Percentiles rank a stretch among this genome's conserved stretches.
These are phyloP conservation scores for Penicillium sp. DNA, from an alignment of 2,329 filamentous ascomycete species.

Conservation along the genomic window DNA sequence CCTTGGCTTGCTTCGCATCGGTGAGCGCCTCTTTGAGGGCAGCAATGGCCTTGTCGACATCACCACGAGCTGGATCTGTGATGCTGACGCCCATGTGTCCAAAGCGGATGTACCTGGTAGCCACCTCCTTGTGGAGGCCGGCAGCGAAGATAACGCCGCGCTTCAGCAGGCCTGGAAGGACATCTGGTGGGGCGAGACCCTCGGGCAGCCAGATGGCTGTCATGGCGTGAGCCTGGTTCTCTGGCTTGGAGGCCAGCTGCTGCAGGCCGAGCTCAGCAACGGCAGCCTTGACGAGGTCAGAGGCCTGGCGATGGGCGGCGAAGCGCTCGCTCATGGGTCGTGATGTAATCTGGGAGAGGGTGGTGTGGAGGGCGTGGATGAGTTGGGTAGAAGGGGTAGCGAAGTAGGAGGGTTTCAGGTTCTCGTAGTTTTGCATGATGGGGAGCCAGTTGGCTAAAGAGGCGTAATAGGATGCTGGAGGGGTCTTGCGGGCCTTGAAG, in stretches of 20 bases:
- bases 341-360: slow-evolving; percentile 83
- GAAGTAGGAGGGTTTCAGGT: slow-evolving; percentile 96
- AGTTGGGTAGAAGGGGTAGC: slow-evolving; percentile 95
- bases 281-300: slow-evolving; percentile 84
- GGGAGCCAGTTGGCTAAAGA: slow-evolving; percentile 98
- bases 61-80: slow-evolving; percentile 75
- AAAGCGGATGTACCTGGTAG: slow-evolving; percentile 89
- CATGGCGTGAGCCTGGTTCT: slow-evolving; percentile 96
- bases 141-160: slow-evolving; percentile 94
- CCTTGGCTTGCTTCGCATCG: slow-evolving; percentile 71
- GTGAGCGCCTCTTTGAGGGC: slow-evolving; percentile 75
- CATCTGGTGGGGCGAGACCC: slow-evolving; percentile 75
- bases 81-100: slow-evolving; percentile 98
- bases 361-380: slow-evolving; percentile 88
- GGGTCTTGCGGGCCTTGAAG: slow-evolving; percentile 79
- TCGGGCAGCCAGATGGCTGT: slow-evolving; percentile 96
- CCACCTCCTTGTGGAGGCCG: slow-evolving; percentile 95
- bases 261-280: slow-evolving; percentile 81
- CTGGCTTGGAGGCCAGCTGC: slow-evolving; percentile 81
- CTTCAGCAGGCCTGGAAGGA: slow-evolving; percentile 82
- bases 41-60: slow-evolving; percentile 83
- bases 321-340: slow-evolving; percentile 82
- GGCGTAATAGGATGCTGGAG: slow-evolving; percentile 88
- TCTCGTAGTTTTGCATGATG: slow-evolving; percentile 99
- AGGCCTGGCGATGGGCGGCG: slow-evolving; percentile 76